phyloP scores from a whole-genome alignment of 371 early-diverging fungal genomes.

The Mucor lusitanicus region DNA sequence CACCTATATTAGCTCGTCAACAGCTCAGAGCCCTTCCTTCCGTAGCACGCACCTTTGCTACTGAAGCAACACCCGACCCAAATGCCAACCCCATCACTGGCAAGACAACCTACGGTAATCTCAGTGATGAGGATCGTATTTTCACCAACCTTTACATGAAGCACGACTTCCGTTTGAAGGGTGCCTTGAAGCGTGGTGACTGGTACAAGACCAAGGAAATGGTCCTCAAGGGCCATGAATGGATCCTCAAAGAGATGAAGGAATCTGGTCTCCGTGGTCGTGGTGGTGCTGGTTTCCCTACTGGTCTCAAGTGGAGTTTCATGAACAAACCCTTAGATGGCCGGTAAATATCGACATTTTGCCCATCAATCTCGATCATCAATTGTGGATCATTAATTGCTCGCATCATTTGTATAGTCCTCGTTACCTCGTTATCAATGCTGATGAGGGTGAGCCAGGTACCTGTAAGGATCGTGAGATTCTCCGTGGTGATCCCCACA shows the following conservation, averaged over 20 bases:
- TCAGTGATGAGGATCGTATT: slow-evolving; percentile 93
- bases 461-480: slow-evolving; percentile 99
- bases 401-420: slow-evolving; percentile 55
- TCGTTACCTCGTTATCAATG: slow-evolving; percentile 95
- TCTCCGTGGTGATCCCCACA: slow-evolving; percentile 97
- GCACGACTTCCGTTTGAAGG: slow-evolving; percentile 89
- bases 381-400: background rate
- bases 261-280: slow-evolving; percentile 94
- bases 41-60: slow-evolving; percentile 45
- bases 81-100: slow-evolving; percentile 54
- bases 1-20: slow-evolving; percentile 25
- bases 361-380: background rate
- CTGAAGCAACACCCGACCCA: slow-evolving; percentile 48
- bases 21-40: slow-evolving; percentile 30
- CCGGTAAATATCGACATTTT: slow-evolving; percentile 45
- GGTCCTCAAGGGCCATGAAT: slow-evolving; percentile 92
- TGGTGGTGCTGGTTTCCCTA: slow-evolving; percentile 98
- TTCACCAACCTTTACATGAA: slow-evolving; percentile 95
- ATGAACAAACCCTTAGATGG: slow-evolving; percentile 94
- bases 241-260: slow-evolving; percentile 98
- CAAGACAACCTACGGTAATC: slow-evolving; percentile 66
- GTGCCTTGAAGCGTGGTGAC: slow-evolving; percentile 94
- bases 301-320: slow-evolving; percentile 97
- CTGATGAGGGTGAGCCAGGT: slow-evolving; percentile 98
- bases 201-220: slow-evolving; percentile 99